Evolutionary conservation across 345 rosid species (phyloP).

Genomic region (Citrus inodora): DNA sequence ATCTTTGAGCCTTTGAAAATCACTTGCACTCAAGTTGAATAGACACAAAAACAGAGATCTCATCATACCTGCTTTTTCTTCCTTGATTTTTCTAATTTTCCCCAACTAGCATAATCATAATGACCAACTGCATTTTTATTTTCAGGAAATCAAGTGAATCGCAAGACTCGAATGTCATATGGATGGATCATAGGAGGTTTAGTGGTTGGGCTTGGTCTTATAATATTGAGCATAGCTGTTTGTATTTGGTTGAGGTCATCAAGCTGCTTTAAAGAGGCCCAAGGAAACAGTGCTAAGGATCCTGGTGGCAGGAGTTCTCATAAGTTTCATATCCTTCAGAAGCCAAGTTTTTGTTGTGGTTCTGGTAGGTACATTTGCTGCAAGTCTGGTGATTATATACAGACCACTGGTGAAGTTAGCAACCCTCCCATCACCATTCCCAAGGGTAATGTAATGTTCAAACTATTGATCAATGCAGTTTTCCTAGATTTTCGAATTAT

Average conservation of each 20-base stretch:
- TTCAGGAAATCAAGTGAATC: constrained; percentile 55
- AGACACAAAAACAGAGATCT: not conserved
- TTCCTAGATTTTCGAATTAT: not conserved
- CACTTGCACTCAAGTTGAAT: not conserved
- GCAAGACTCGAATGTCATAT: constrained; percentile 54
- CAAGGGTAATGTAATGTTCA: constrained; percentile 42
- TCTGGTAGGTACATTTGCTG: constrained; percentile 76
- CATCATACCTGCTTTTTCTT: not conserved
- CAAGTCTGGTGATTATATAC: constrained; percentile 65
- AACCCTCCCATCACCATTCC: constrained; percentile 59
- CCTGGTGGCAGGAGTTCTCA: constrained; percentile 45
- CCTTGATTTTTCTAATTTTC: not conserved
- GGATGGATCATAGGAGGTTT: constrained; percentile 87
- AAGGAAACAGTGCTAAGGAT: constrained; percentile 35
- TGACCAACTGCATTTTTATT: constrained; percentile 7
- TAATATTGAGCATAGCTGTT: constrained; percentile 41
- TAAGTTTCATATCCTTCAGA: constrained; percentile 82
- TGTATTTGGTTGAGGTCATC: constrained; percentile 69
- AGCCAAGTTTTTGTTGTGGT: constrained; percentile 81
- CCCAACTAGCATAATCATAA: constrained; percentile 4
- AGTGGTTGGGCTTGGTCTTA: constrained; percentile 58
- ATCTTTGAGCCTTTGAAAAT: not conserved
- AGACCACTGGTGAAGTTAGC: constrained; percentile 59
- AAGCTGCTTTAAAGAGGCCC: constrained; percentile 38
- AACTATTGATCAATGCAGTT: not conserved